Evolutionary conservation across 352 stramenopile species (phyloP).

Genomic region (Thalassiosira oceanica): DNA sequence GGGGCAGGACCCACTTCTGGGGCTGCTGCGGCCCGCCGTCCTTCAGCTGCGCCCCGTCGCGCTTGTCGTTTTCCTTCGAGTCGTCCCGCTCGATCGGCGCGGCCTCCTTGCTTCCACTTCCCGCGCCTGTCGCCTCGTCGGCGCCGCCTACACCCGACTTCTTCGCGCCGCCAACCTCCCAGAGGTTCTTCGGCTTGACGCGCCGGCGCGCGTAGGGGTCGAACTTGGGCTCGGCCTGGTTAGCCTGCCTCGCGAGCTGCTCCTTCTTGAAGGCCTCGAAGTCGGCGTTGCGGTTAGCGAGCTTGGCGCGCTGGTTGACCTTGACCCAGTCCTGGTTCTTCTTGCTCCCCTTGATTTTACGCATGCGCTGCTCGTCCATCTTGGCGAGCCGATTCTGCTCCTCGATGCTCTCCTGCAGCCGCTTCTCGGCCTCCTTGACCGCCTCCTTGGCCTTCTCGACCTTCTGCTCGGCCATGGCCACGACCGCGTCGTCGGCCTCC

Average conservation of each 20-base stretch:
- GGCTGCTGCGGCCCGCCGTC: slow-evolving; percentile 35
- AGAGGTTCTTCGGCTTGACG: slow-evolving; percentile 81
- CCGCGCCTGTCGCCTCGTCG: slow-evolving; percentile 44
- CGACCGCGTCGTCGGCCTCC: slow-evolving; percentile 35
- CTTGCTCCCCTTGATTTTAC: slow-evolving; percentile 48
- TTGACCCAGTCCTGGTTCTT: slow-evolving; percentile 78
- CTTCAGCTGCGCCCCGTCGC: slow-evolving; percentile 41
- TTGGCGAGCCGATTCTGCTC: slow-evolving; percentile 59
- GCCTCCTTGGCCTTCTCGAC: slow-evolving; percentile 52
- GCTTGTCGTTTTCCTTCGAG: slow-evolving; percentile 28
- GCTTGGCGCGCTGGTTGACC: slow-evolving; percentile 70
- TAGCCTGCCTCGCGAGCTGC: slow-evolving; percentile 42
- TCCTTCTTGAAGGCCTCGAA: slow-evolving; percentile 63
- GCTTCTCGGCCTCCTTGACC: slow-evolving; percentile 31
- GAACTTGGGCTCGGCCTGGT: slow-evolving; percentile 54
- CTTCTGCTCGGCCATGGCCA: slow-evolving; percentile 31
- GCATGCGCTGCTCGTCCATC: slow-evolving; percentile 55
- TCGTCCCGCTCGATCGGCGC: slow-evolving; percentile 30
- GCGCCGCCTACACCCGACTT: slow-evolving; percentile 39
- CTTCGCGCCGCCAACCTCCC: slow-evolving; percentile 69
- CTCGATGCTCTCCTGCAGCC: slow-evolving; percentile 46
- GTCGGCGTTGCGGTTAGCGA: slow-evolving; percentile 72
- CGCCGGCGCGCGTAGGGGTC: slow-evolving; percentile 78
- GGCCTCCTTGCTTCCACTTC: not conserved
- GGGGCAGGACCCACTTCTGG: slow-evolving; percentile 28